Evolutionary conservation across 345 rosid species (phyloP), one percentile per base, ranked within the genome.

Genomic region (Garcia nutans): DNA sequence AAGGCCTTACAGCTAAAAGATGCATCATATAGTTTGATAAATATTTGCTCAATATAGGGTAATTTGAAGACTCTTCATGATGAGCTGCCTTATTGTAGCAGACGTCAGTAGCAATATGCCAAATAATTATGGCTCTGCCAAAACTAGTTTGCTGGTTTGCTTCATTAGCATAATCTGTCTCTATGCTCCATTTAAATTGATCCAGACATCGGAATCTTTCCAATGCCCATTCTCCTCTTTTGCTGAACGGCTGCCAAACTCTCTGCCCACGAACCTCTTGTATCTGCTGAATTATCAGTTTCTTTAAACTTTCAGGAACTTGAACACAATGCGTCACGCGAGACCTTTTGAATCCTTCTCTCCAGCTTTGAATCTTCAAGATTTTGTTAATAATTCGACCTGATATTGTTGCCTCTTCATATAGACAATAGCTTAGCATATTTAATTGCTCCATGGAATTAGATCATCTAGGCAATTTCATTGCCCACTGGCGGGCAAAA

Each of bases 71-170:
- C 28, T 26, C 16, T 5, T 55, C 0, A 1, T 0, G 50, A 7
- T 0, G 6, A 6, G 11, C 58, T 1, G 12, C 47, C 45, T 22
- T 68, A 4, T 37, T 0, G 60, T 41, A 19, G 61, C 80, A 79
- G 3, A 79, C 20, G n/a, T 59, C 8, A 17, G 83, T 78, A 3
- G 80, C 82, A 10, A 83, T 79, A 66, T 83, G 75, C 83, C 83
- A 80, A 49, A 77, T 41, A 26, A 74, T 69, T 24, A 83, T 50
- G 63, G 65, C 81, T 68, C 20, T 73, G 58, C 60, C 78, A 73
- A 23, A 83, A 74, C 41, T 77, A 8, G 60, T 69, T 69, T 69
- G 73, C 73, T 50, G 60, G 41, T 69, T 69, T 69, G 73, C 73
- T 52, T 69, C 60, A 17, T 54, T 69, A 16, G 60, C 52, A n/a